Base-by-base conservation (phyloP, 2,329 filamentous ascomycete species). In the Cercospora sp. region DNA sequence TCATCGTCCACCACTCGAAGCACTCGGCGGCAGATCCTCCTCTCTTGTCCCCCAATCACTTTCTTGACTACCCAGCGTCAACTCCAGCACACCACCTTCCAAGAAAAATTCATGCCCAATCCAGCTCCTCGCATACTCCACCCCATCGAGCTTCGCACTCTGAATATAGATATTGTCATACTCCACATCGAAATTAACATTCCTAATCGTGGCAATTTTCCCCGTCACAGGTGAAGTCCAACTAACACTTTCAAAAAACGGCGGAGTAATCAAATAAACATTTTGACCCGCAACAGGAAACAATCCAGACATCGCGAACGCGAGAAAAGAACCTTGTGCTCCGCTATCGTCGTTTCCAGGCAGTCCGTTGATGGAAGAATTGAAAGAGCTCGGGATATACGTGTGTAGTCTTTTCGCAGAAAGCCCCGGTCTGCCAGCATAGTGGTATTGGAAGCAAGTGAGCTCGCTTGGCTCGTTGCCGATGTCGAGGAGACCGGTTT, bases 401-500 rank as follows among this genome's bases (percentile, higher is more conserved):
- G 67, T 71, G 30, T 72, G 71, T 3, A 73, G 39, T 18, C 71
- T 53, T n/a, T 66, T 64, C 5, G 70, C 57, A n/a, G 68, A 70
- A n/a, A 67, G 67, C 3, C 70, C 80, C 1, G 80, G 81, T 3
- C 80, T 71, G 0, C 80, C 80, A 1, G 80, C 80, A 67, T 81
- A 82, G 66, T 82, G 81, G 28, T 81, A 80, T 70, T 81, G 77
- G 58, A 79, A 82, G 1, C 81, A 79, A 2, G 80, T 81, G 8
- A 82, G 71, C 66, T 82, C 81, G 10, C 79, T 78, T 1, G 80
- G 81, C 67, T 82, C 81, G 28, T 82, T 82, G 9, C 80, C 80
- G 23, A 82, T 82, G 63, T 81, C 79, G 1, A 80, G 77, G 3
- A 83, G 72, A 0, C 79, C 79, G 12, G 73, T 77, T 4, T 79